Conservation (phyloP, 2,329 filamentous ascomycete genomes). For the Bipolaris sorokiniana region DNA sequence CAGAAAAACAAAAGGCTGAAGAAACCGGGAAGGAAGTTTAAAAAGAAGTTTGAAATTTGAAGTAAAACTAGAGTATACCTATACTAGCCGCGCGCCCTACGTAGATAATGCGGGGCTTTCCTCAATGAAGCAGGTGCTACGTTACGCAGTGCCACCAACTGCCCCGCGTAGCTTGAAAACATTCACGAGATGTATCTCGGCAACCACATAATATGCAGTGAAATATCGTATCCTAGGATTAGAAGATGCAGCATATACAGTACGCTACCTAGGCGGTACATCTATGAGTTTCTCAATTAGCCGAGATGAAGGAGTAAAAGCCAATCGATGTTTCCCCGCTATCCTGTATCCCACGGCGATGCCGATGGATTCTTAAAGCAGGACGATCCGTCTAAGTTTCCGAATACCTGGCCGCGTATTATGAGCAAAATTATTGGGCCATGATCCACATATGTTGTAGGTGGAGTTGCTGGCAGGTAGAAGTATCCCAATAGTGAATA, state of each 20-base stretch:
- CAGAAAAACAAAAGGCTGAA: neutral
- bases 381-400: no score
- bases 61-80: slow-evolving; percentile 2
- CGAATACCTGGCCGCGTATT: no score
- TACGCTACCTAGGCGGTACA: neutral
- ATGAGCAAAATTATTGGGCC: no score
- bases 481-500: no score
- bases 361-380: no score
- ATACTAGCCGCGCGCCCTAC: slow-evolving; percentile 10
- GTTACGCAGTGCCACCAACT: slow-evolving; percentile 5
- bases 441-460: no score
- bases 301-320: neutral
- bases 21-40: neutral
- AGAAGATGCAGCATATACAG: neutral
- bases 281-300: neutral
- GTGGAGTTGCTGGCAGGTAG: no score
- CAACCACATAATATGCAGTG: neutral
- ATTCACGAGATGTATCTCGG: neutral
- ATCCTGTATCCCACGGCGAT: no score
- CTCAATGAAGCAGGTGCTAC: slow-evolving; percentile 18
- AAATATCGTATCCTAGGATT: neutral
- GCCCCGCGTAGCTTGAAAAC: slow-evolving; percentile 6
- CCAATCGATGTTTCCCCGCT: no score
- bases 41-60: neutral
- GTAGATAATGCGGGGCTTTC: slow-evolving; percentile 14